Conservation (phyloP, 1,284 basidiomycete species). For the Sparassis latifolia region DNA sequence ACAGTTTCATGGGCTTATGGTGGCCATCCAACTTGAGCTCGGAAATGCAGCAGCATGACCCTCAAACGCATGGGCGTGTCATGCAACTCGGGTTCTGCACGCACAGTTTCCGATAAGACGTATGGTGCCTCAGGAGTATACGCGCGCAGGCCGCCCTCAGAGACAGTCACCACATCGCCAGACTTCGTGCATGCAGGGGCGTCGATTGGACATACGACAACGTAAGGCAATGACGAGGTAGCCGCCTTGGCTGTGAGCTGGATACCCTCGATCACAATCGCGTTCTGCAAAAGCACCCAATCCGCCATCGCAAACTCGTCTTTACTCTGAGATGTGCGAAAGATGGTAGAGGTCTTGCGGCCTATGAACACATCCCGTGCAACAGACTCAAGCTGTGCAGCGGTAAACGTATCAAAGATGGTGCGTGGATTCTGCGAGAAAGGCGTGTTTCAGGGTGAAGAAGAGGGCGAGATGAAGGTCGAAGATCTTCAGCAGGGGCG, state of each 20-base stretch:
- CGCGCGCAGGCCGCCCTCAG: conserved; percentile 81
- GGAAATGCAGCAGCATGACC: conserved; percentile 98
- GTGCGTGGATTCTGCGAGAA: no score
- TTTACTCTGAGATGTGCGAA: conserved; percentile 88
- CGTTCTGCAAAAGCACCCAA: no score
- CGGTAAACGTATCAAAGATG: no score
- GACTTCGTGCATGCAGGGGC: conserved; percentile 97
- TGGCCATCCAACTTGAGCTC: conserved; percentile 88
- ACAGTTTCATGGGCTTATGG: conserved; percentile 82
- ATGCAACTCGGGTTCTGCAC: no score
- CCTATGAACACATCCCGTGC: no score
- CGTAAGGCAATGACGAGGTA: no score
- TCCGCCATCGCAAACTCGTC: conserved; percentile 96
- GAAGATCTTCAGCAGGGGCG: conserved; percentile 86
- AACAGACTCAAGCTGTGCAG: no score
- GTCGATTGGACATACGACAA: conserved; percentile 84
- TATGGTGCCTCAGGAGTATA: no score
- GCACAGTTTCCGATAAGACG: no score
- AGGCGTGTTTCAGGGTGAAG: no score
- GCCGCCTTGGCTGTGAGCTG: no score
- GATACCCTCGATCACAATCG: no score
- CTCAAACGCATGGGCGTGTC: conserved; percentile 98
- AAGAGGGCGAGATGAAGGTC: conserved; percentile 94
- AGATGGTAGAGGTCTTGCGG: conserved; percentile 99
- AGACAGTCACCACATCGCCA: conserved; percentile 94